A percentile compares a stretch with the other conserved stretches of the same genome.
Conservation (phyloP, 352 stramenopile species). For the Globisporangium solare region DNA sequence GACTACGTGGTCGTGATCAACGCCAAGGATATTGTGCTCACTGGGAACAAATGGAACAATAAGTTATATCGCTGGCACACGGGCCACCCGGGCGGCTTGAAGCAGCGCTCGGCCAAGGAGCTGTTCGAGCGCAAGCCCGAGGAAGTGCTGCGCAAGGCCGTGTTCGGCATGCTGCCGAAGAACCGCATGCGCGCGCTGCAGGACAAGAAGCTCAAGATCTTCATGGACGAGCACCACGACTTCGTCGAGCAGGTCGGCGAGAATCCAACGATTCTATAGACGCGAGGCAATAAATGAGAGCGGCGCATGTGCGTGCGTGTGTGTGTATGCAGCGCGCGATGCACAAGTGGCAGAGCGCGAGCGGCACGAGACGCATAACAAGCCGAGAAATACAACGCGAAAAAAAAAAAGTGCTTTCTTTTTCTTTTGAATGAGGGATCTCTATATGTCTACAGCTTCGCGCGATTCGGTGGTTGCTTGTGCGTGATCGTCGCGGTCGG, state of each 20-base stretch:
- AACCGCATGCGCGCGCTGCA: conserved; percentile 95
- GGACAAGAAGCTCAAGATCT: conserved; percentile 97
- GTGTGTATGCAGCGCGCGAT: no score
- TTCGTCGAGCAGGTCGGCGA: conserved; percentile 86
- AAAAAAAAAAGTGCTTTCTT: no score
- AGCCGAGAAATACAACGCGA: background rate
- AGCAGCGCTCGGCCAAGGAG: conserved; percentile 92
- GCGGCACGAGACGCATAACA: background rate
- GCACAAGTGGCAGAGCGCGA: background rate
- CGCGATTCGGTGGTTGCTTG: background rate
- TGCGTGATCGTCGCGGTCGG: background rate
- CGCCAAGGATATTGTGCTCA: conserved; percentile 93
- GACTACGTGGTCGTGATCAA: conserved; percentile 98
- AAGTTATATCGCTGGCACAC: conserved; percentile 99
- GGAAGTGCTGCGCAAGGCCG: conserved; percentile 93
- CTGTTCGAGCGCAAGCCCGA: conserved; percentile 94
- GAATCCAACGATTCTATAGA: conserved; percentile 79
- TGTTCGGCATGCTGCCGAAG: conserved; percentile 97
- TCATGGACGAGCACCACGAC: conserved; percentile 90
- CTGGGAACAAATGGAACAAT: conserved; percentile 95
- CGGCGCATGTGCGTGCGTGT: no score
- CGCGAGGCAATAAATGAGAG: background rate
- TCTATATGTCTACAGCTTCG: no score
- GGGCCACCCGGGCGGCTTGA: conserved; percentile 95
- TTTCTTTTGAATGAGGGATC: no score